Base-by-base conservation (phyloP, 352 stramenopile species). In the Peronospora tabacina region DNA sequence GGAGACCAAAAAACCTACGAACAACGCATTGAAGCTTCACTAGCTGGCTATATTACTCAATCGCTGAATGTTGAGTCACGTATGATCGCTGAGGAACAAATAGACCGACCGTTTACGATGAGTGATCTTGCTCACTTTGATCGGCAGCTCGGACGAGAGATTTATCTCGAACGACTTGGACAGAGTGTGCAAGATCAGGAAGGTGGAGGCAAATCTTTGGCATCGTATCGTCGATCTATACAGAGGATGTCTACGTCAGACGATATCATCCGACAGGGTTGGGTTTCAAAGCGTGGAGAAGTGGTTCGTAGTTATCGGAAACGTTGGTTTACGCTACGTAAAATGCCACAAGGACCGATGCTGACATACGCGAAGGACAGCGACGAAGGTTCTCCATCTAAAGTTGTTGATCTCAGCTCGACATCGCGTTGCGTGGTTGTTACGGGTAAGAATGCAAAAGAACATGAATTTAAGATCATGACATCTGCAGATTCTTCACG, bases 331-430 rank as follows among this genome's bases (percentile, higher is more conserved):
- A 88, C 65, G 37, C 61, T 93, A 13, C 75, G 75, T 20, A 65
- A 66, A 19, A 92, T 85, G 81, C 62, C 75, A 1, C 72, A 90
- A 49, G 82, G 82, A 20, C 79, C 77, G 7, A 75, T 87, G 61
- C 53, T 93, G 26, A 90, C 77, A 11, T 93, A 90, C 48, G 63
- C 77, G 6, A 84, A 84, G 49, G 79, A 90, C 51, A 75, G 81
- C 36, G 67, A 57, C 2, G 61, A 68, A 28, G 53, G 58, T n/a
- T 50, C 71, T 5, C 63, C 63, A 8, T 51, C 70, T 28, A 93
- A 93, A 60, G 63, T 72, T 34, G 87, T 93, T 39, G 69, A 82
- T 29, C 56, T 93, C 12, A 87, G 70, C 38, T 88, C 79, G 2
- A 93, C 79, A 33, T 86, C 82, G 2, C 70, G 81, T 12, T 90